phyloP scores from a whole-genome alignment of 2,329 filamentous ascomycete species.

The Aspergillaceae sp. region DNA sequence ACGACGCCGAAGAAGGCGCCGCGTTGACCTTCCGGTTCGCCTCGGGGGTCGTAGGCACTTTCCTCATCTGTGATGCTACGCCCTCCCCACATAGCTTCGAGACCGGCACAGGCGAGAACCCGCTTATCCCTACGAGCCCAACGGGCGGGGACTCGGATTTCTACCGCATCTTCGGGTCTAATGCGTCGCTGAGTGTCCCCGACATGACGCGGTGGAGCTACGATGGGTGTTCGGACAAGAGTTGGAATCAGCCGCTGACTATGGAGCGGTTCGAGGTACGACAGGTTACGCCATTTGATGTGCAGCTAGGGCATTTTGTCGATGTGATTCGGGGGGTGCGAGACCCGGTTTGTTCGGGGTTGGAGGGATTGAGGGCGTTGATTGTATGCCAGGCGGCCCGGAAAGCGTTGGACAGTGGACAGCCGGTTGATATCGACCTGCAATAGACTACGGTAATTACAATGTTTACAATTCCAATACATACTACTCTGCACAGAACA shows the following conservation, averaged over 20 bases:
- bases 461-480: no score
- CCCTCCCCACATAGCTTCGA: slow-evolving; percentile 50
- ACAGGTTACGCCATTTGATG: slow-evolving; percentile 42
- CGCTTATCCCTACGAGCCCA: slow-evolving; percentile 34
- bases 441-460: no score
- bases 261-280: slow-evolving; percentile 23
- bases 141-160: slow-evolving; percentile 32
- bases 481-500: no score
- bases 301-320: slow-evolving; percentile 46
- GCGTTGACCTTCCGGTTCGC: slow-evolving; percentile 47
- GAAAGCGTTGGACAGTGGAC: slow-evolving; percentile 33
- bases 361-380: slow-evolving; percentile 45
- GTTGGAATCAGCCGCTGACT: slow-evolving; percentile 34
- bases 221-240: slow-evolving; percentile 27
- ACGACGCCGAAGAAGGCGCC: slow-evolving; percentile 49
- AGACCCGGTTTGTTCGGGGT: slow-evolving; percentile 39
- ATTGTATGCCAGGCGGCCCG: slow-evolving; percentile 46
- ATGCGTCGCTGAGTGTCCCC: slow-evolving; percentile 46
- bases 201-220: slow-evolving; percentile 47
- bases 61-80: slow-evolving; percentile 46
- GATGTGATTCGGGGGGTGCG: slow-evolving; percentile 39
- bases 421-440: slow-evolving; percentile 24
- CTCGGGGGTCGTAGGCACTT: slow-evolving; percentile 49
- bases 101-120: slow-evolving; percentile 51
- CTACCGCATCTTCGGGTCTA: slow-evolving; percentile 49